These are phyloP conservation scores for Paraconiothyrium brasiliense DNA, from an alignment of 2,329 filamentous ascomycete genomes.

Conservation along the genomic window DNA sequence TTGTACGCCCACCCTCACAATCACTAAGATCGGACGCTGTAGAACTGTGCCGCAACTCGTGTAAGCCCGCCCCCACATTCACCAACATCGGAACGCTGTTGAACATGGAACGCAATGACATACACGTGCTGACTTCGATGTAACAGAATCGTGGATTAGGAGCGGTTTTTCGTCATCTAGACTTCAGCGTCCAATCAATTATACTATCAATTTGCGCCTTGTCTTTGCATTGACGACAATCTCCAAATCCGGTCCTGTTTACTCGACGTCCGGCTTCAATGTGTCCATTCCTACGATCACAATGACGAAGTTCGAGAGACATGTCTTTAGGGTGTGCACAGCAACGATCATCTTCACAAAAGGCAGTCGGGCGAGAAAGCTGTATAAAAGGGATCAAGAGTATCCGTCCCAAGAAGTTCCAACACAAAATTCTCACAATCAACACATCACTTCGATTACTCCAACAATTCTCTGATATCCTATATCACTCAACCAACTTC, in stretches of 20 bases:
- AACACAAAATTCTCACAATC: slow-evolving; percentile 3
- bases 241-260: background rate
- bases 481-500: background rate
- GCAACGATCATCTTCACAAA: slow-evolving; percentile 3
- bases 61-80: no score
- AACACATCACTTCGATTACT: background rate
- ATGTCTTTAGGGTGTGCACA: slow-evolving; percentile 1
- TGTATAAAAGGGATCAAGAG: slow-evolving; percentile 1
- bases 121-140: slow-evolving; percentile 3
- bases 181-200: no score
- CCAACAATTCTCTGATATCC: background rate
- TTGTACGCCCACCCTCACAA: no score
- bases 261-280: background rate
- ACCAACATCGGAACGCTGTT: background rate
- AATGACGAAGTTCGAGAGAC: slow-evolving; percentile 1
- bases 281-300: slow-evolving; percentile 8
- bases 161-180: background rate
- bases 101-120: background rate
- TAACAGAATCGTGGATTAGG: slow-evolving; percentile 2
- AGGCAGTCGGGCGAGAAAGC: background rate
- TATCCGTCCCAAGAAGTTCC: slow-evolving; percentile 2
- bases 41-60: no score
- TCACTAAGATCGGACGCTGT: no score
- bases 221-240: no score
- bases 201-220: no score